Evolutionary conservation across 78 protist genomes (phyloP).

Genomic region (Guillardia theta): DNA sequence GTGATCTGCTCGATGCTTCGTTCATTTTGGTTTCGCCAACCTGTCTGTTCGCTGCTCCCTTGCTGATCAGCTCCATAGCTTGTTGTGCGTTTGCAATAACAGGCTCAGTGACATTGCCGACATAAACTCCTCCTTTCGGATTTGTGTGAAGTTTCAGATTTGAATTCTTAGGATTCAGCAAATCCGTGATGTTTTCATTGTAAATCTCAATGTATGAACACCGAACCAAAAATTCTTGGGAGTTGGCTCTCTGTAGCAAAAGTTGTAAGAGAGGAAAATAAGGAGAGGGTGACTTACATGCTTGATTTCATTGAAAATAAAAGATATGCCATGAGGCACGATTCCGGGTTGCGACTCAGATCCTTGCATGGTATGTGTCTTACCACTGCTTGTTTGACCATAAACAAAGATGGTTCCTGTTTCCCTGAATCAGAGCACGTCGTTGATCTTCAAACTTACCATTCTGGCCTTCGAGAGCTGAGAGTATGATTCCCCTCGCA

Average conservation of each 20-base stretch:
- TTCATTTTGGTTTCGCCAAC: conserved; percentile 61
- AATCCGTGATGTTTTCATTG: conserved; percentile 8
- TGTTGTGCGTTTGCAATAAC: background rate
- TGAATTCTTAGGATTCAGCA: background rate
- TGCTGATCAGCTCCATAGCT: background rate
- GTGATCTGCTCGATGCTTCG: conserved; percentile 71
- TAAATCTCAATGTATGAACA: conserved; percentile 44
- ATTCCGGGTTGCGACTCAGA: background rate
- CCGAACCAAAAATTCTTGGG: background rate
- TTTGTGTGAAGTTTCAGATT: background rate
- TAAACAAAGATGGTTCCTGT: conserved; percentile 41
- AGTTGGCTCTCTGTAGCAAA: background rate
- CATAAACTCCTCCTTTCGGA: background rate
- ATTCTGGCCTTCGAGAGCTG: conserved; percentile 13
- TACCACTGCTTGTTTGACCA: conserved; percentile 56
- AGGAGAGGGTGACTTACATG: background rate
- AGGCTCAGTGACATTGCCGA: background rate
- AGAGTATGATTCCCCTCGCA: background rate
- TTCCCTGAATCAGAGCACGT: background rate
- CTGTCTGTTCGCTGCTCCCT: background rate
- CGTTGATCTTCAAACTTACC: background rate
- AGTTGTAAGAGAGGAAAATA: background rate
- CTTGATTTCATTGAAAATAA: background rate
- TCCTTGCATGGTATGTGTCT: conserved; percentile 52
- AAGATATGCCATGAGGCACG: background rate